These are phyloP conservation scores for Musa acuminata DNA, from an alignment of 176 grass and related monocot genomes.

Conservation along the genomic window DNA sequence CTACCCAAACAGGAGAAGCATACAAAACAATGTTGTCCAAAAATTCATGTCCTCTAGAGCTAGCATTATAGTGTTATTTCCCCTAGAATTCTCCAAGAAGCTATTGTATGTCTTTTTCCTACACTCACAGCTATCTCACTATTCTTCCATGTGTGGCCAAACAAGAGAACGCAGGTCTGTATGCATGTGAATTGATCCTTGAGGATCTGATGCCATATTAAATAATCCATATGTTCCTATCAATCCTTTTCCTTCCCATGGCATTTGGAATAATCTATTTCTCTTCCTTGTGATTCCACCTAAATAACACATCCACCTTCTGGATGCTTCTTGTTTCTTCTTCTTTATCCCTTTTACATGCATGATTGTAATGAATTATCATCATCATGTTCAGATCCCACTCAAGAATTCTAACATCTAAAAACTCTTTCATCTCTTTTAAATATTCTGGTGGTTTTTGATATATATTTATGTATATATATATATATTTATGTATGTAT, in stretches of 20 bases:
- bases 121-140: too few relatives aligned
- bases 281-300: background rate
- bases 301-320: background rate
- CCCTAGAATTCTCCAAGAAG: background rate
- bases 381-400: too few relatives aligned
- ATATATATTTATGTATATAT: too few relatives aligned
- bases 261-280: background rate
- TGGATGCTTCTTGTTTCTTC: background rate
- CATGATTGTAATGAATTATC: too few relatives aligned
- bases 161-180: background rate
- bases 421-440: too few relatives aligned
- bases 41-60: too few relatives aligned
- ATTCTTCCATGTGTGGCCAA: background rate
- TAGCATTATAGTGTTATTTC: background rate
- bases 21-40: too few relatives aligned
- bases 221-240: background rate
- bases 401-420: too few relatives aligned
- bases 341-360: background rate
- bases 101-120: too few relatives aligned
- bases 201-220: background rate
- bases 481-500: too few relatives aligned
- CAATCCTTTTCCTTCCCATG: background rate
- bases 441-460: too few relatives aligned
- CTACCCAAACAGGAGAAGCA: too few relatives aligned
- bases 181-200: conserved; percentile 12